Evolutionary conservation across 2,329 filamentous ascomycete genomes (phyloP).

Genomic region (Hypoxylon sp.): DNA sequence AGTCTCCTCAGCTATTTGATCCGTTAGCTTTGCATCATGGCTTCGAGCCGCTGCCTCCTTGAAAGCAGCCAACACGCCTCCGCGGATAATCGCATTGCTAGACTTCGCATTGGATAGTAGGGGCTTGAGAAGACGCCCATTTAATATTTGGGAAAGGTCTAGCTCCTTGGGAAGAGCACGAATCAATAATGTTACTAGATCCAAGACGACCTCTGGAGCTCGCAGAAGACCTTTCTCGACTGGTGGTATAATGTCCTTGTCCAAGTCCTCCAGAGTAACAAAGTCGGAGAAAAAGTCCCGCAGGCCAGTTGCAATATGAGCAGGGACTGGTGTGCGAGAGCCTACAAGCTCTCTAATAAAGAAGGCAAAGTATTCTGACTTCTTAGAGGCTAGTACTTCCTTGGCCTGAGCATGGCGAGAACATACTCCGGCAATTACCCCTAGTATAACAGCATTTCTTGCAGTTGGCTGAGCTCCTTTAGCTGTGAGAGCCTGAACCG

Average conservation of each 20-base stretch:
- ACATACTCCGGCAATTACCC: slow-evolving; percentile 88
- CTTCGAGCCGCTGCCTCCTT: slow-evolving; percentile 68
- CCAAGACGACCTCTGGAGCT: slow-evolving; percentile 89
- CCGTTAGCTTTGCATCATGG: slow-evolving; percentile 67
- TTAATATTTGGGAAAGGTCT: slow-evolving; percentile 82
- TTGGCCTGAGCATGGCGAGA: slow-evolving; percentile 76
- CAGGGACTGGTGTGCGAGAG: slow-evolving; percentile 78
- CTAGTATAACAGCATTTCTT: slow-evolving; percentile 82
- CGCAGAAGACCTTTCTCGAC: slow-evolving; percentile 91
- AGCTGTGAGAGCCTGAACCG: slow-evolving; percentile 75
- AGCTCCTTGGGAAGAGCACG: slow-evolving; percentile 75
- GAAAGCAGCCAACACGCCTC: slow-evolving; percentile 82
- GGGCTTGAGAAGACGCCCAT: slow-evolving; percentile 82
- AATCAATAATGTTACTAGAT: slow-evolving; percentile 81
- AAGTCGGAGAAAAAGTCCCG: slow-evolving; percentile 87
- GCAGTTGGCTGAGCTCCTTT: slow-evolving; percentile 75
- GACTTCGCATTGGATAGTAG: slow-evolving; percentile 93
- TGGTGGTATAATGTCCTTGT: slow-evolving; percentile 80
- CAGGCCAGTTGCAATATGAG: slow-evolving; percentile 79
- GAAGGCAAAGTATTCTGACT: slow-evolving; percentile 82
- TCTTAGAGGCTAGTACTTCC: slow-evolving; percentile 72
- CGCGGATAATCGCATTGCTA: slow-evolving; percentile 81
- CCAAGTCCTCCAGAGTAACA: slow-evolving; percentile 78
- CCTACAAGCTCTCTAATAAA: slow-evolving; percentile 88
- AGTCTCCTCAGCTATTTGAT: slow-evolving; percentile 82